phyloP scores from a whole-genome alignment of 176 grass and related monocot species.

The Lolium perenne region DNA sequence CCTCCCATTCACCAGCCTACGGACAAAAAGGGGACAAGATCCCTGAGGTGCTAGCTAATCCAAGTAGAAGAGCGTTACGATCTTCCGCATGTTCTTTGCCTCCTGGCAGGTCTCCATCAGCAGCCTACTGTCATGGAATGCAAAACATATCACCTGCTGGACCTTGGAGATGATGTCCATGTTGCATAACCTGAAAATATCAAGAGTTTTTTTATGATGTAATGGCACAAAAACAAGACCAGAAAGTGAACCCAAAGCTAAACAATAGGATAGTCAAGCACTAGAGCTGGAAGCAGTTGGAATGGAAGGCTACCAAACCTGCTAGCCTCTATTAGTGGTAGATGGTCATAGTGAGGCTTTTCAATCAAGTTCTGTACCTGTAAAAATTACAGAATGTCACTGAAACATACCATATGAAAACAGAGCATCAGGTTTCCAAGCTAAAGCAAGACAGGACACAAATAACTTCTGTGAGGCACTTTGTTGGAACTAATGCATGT shows the following conservation, averaged over 20 bases:
- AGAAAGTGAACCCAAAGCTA: background rate
- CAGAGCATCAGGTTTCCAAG: background rate
- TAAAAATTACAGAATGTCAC: background rate
- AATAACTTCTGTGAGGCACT: background rate
- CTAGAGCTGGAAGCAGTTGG: conserved; percentile 18
- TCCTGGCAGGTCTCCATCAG: conserved; percentile 98
- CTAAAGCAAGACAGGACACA: background rate
- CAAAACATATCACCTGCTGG: conserved; percentile 95
- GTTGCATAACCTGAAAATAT: conserved; percentile 88
- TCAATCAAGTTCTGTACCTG: conserved; percentile 97
- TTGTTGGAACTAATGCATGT: conserved; percentile 1
- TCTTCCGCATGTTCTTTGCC: conserved; percentile 95
- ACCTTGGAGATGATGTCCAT: conserved; percentile 99
- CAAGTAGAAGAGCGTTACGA: conserved; percentile 98
- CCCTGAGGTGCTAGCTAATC: conserved; percentile 57
- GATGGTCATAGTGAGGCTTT: conserved; percentile 95
- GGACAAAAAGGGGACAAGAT: conserved; percentile 44
- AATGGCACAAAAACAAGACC: background rate
- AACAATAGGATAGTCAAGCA: background rate
- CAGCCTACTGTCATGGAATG: conserved; percentile 94
- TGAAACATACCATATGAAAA: conserved; percentile 17
- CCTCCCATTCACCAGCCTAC: conserved; percentile 41
- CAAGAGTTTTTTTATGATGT: too few species aligned
- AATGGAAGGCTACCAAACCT: conserved; percentile 58
- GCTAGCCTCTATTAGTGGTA: conserved; percentile 97